Conservation (phyloP, 2,329 filamentous ascomycete species). For the Bipolaris victoriae region DNA sequence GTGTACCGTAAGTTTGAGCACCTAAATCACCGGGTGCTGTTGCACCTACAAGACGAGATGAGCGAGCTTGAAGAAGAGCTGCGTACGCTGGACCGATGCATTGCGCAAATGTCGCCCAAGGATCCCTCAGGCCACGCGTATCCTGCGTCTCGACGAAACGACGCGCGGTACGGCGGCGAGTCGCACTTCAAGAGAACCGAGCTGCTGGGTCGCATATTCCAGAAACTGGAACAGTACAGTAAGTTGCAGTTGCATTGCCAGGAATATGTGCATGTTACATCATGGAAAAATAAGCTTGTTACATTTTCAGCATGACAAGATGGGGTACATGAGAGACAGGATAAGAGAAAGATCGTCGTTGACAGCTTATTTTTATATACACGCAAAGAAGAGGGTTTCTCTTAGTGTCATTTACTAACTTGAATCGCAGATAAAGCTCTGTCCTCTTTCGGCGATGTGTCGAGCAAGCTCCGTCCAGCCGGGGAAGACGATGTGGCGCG, state of each 20-base stretch:
- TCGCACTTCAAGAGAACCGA: slow-evolving; percentile 66
- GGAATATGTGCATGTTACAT: too few species aligned
- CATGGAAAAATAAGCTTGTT: too few species aligned
- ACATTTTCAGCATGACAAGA: too few species aligned
- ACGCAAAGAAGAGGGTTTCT: neutral
- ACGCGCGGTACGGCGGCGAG: slow-evolving; percentile 61
- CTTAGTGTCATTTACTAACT: slow-evolving; percentile 19
- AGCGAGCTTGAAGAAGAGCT: slow-evolving; percentile 81
- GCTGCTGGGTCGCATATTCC: slow-evolving; percentile 66
- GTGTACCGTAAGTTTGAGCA: slow-evolving; percentile 84
- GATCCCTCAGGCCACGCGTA: slow-evolving; percentile 36
- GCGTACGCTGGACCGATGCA: slow-evolving; percentile 68
- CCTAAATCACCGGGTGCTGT: slow-evolving; percentile 79
- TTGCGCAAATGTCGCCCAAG: slow-evolving; percentile 51
- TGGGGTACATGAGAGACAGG: too few species aligned
- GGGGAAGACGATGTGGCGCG: slow-evolving; percentile 57
- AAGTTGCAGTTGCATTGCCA: slow-evolving; percentile 17
- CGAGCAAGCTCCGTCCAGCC: slow-evolving; percentile 59
- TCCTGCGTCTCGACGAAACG: slow-evolving; percentile 66
- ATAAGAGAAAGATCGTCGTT: neutral
- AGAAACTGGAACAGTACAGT: slow-evolving; percentile 73
- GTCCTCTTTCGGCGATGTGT: slow-evolving; percentile 62
- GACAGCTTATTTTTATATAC: too few species aligned
- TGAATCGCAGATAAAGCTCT: slow-evolving; percentile 56
- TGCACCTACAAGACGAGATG: slow-evolving; percentile 87